Conservation (phyloP, 768 basidiomycete genomes). For the Boletus sensibilis region DNA sequence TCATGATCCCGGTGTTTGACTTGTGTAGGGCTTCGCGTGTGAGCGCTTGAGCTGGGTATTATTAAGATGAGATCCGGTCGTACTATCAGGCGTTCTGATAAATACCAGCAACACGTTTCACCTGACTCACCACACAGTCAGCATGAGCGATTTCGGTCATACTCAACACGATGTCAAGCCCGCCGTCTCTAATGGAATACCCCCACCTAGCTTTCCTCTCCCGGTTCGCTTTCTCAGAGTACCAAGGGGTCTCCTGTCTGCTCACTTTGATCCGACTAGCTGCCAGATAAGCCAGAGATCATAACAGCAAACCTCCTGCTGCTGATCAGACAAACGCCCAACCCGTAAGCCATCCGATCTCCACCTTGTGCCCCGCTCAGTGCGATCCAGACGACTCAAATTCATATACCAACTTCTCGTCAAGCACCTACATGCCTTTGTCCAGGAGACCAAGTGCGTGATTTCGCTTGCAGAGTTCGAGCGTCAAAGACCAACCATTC, state of each 20-base stretch:
- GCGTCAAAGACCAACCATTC: neutral
- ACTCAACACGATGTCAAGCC: slow-evolving; percentile 9
- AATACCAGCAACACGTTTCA: neutral
- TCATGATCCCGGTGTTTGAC: neutral
- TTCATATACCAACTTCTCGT: slow-evolving; percentile 54
- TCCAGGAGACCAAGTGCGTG: slow-evolving; percentile 62
- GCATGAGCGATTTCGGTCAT: slow-evolving; percentile 13
- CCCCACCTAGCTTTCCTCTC: slow-evolving; percentile 38
- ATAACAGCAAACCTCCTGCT: slow-evolving; percentile 49
- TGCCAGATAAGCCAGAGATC: slow-evolving; percentile 47
- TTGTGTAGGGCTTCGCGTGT: neutral
- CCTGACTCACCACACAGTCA: neutral
- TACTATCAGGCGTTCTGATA: neutral
- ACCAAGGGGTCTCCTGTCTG: too few relatives aligned
- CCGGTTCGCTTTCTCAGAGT: slow-evolving; percentile 34
- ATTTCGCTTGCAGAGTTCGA: neutral
- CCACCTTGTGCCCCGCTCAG: neutral
- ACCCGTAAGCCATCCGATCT: slow-evolving; percentile 36
- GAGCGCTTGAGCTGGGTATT: neutral
- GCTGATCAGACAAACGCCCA: slow-evolving; percentile 36
- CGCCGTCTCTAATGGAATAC: slow-evolving; percentile 42
- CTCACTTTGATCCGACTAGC: slow-evolving; percentile 30
- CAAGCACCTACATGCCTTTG: slow-evolving; percentile 71
- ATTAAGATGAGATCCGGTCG: slow-evolving; percentile 8
- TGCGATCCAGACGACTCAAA: slow-evolving; percentile 36